Base-by-base conservation (phyloP, 345 rosid genomes). In the Arabidopsis suecica region DNA sequence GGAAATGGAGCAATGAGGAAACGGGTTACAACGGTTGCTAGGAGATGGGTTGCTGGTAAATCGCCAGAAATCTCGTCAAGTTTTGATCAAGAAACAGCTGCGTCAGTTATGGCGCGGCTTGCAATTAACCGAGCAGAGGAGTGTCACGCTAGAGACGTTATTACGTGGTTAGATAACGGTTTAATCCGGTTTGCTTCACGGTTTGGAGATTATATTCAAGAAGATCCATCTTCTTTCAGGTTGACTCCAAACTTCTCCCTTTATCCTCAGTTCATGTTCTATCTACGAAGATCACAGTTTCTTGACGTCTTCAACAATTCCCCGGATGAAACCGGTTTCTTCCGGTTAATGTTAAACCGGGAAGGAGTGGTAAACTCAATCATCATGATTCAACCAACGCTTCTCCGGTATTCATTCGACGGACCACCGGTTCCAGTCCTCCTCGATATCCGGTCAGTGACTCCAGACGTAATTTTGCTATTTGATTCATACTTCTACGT, bases 41-140 rank as follows among this genome's bases (percentile, higher is more conserved):
- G 99, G 78, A 89, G 99, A 81, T 95, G 97, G 96, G 93, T 84
- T 41, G 81, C 82, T n/a, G 92, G 86, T 68, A 85, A 85, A 68
- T 84, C 96, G 1, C 89, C 93, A 1, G 99, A 95, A 65, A 84
- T 89, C 40, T 74, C 83, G 68, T 80, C 94, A 10, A 94, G 99
- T 33, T 95, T 95, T 22, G 98, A 92, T 83, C 99, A 95, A 84
- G 98, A 95, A 89, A 86, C 97, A 57, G 98, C 99, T 13, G 93
- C 98, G 73, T 86, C 94, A 0, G 91, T 95, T 38, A 90, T 92
- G 96, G 97, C 96, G 14, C 85, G 99, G 68, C 93, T 95, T 32
- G 99, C 98, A 7, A 86, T 95, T 51, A 83, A 86, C 79, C 83
- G 90, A 78, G 82, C 91, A 11, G 93, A 90, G 66, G 91, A 86